Conservation (phyloP, 2,329 filamentous ascomycete species). For the Monosporascus sp. region DNA sequence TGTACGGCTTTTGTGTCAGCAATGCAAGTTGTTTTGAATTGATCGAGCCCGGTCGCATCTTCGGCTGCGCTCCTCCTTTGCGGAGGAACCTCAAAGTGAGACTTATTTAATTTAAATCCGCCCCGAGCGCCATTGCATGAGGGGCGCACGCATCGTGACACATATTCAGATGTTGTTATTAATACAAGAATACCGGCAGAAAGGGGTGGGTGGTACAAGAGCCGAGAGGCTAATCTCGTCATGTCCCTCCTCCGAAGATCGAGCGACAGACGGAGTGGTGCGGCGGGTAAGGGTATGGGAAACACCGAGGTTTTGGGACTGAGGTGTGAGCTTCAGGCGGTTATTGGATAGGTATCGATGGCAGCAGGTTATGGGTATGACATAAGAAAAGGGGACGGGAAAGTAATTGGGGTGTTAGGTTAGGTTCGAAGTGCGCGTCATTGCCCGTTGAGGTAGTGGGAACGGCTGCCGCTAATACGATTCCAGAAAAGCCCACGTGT, state of each 20-base stretch:
- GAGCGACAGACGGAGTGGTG: constrained; percentile 10
- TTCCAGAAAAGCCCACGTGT: constrained; percentile 23
- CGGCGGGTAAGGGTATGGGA: constrained; percentile 3
- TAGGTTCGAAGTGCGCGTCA: constrained; percentile 3
- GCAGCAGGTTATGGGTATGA: constrained; percentile 1
- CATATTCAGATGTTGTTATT: not conserved
- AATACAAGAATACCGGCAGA: not conserved
- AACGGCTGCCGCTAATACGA: constrained; percentile 10
- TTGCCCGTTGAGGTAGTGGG: constrained; percentile 18
- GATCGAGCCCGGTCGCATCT: too few species aligned
- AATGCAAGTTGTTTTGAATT: too few species aligned
- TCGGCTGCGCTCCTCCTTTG: too few species aligned
- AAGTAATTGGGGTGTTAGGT: constrained; percentile 10
- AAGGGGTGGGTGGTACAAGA: not conserved
- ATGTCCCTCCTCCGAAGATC: constrained; percentile 23
- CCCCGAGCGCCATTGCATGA: too few species aligned
- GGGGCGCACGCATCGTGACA: too few species aligned
- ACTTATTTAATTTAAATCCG: too few species aligned
- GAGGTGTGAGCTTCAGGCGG: constrained; percentile 13
- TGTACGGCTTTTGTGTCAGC: too few species aligned
- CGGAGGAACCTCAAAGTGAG: too few species aligned
- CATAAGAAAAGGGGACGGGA: constrained; percentile 11
- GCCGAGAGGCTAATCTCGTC: constrained; percentile 24
- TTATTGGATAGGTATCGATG: constrained; percentile 2
- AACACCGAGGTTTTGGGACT: constrained; percentile 26